These are phyloP conservation scores for Metarhizium brunneum DNA, from an alignment of 2,329 filamentous ascomycete species.

Conservation along the genomic window DNA sequence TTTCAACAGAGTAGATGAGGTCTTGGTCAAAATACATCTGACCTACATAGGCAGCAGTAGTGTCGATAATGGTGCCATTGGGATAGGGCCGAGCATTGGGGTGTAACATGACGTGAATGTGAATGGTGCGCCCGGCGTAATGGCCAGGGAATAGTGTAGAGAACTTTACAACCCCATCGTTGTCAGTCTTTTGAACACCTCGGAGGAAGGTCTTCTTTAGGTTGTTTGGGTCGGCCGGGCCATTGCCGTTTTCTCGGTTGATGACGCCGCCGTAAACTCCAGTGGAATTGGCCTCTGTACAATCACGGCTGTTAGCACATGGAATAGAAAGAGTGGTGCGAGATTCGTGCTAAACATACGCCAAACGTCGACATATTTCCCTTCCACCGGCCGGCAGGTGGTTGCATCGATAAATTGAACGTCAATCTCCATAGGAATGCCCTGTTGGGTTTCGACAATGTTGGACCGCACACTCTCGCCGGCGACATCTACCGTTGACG, in stretches of 20 bases:
- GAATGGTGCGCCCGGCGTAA: not conserved
- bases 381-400: not conserved
- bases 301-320: not conserved
- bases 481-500: not conserved
- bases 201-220: not conserved
- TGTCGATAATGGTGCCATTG: not conserved
- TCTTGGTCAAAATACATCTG: slow-evolving; percentile 1
- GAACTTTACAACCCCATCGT: not conserved
- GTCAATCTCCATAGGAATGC: not conserved
- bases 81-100: not conserved
- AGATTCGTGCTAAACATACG: not conserved
- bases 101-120: not conserved
- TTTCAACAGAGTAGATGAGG: too few species aligned
- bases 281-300: not conserved
- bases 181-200: not conserved
- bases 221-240: not conserved
- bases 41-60: not conserved
- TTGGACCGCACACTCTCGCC: not conserved
- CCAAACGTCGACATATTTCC: not conserved
- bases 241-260: not conserved
- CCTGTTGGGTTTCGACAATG: not conserved
- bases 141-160: not conserved
- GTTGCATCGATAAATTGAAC: not conserved
- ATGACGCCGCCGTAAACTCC: not conserved
- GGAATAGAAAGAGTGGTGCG: not conserved